Evolutionary conservation across 352 stramenopile genomes (phyloP), one percentile per base, ranked within the genome.

Genomic region (Pythium aristosporum): DNA sequence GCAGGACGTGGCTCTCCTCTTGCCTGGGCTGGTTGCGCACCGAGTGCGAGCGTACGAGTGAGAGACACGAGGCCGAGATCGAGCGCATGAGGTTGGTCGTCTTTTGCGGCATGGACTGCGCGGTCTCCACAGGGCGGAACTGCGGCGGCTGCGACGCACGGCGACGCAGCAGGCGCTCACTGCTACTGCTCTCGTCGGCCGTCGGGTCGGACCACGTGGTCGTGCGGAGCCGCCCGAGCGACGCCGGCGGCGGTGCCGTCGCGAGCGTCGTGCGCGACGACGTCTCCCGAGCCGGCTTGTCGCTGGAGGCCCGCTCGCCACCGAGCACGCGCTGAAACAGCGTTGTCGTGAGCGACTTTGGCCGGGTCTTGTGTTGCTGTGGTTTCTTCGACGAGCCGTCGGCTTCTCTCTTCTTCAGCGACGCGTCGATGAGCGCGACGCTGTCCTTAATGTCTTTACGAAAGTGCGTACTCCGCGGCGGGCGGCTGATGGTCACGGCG

Each of bases 401-500:
- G 20, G 34, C 30, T 41, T 23, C 65, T 30, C 5, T 30, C 25
- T 30, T 30, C 3, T 30, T 30, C 50, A 82, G 64, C 56, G 75
- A 78, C 23, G 75, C 75, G 28, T 90, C 73, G 21, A 88, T 75
- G 11, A 69, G 74, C n/a, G 72, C 71, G 0, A 89, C 58, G 63
- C 71, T 78, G 6, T 79, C 64, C 7, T 72, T 70, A 20, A 92
- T 77, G 43, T 88, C 77, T 8, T 68, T 67, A 43, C 82, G 71
- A 61, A 92, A 90, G 28, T 82, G 70, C 69, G 85, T 70, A 56
- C 87, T 88, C n/a, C 79, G 80, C 8, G 78, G 80, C 43, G 83
- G 83, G 20, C 85, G 83, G 39, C 66, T 82, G 54, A 92, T 82
- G 39, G 80, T 90, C 44, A 92, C 79, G 4, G 81, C 81, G 32